Evolutionary conservation across 306 rosid genomes (phyloP), one percentile per base, ranked within the genome.

Genomic region (Oemleria cerasiformis): DNA sequence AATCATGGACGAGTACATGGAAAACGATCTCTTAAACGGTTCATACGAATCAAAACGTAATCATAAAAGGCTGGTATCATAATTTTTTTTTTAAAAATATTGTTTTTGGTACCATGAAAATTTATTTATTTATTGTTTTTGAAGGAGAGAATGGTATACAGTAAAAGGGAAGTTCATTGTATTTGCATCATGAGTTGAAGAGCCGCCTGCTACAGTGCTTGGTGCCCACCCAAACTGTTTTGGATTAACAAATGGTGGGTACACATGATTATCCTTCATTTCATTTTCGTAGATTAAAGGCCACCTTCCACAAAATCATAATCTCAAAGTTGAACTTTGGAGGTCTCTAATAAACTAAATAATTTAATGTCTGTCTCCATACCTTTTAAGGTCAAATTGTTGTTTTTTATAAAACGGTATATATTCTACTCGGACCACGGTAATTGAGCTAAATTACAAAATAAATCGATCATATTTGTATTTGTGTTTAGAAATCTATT

Each of bases 301-400:
- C 15, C 48, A 9, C 53, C 43, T 61, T 73, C 71, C 59, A 41
- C 47, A n/a, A 23, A 59, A 80, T 75, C 76, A 75, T 75, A 57
- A 70, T 80, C 51, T 57, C 41, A 58, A n/a, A 49, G 76, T 75
- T 70, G 79, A 65, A 70, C 20, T 62, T 43, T 25, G 68, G 39
- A 20, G n/a, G n/a, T 54, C 56, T 51, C 64, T 17, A 36, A 9
- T 20, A 17, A 9, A 45, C 3, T 19, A 69, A 19, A 54, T 7
- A 54, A 58, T 14, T 25, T 38, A 23, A 23, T 7, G 2, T 42
- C 42, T 25, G 8, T 8, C 56, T 15, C n/a, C 10, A 30, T 6
- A 20, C 25, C 30, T 36, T 25, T 25, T 25, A 1, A 25, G 30
- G 30, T 25, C 30, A 2, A 25, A 25, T 25, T 25, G 2, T 1